A percentile compares a stretch with the other conserved stretches of the same genome.
phyloP scores from a whole-genome alignment of 2,329 filamentous ascomycete species.

The Diaporthe aspalathi region DNA sequence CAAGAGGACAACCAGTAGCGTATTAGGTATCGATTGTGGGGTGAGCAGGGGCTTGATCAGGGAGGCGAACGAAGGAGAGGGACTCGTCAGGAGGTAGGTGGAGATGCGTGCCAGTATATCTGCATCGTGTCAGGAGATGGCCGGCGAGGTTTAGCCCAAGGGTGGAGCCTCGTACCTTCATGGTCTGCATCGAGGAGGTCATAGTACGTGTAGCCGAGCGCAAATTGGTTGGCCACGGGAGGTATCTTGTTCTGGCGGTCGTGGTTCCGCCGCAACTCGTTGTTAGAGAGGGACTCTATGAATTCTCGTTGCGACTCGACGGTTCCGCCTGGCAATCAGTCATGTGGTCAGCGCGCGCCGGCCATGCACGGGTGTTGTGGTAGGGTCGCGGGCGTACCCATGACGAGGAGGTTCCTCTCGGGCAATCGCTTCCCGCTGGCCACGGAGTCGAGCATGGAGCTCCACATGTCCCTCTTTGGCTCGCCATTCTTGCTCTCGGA shows the following conservation, averaged over 20 bases:
- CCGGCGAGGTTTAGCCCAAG: neutral
- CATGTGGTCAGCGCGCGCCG: conserved; percentile 14
- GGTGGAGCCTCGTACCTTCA: conserved; percentile 76
- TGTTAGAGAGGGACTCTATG: conserved; percentile 71
- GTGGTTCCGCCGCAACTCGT: conserved; percentile 63
- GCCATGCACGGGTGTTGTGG: conserved; percentile 4
- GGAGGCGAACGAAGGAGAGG: conserved; percentile 83
- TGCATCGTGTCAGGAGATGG: conserved; percentile 50
- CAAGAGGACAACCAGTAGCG: conserved; percentile 88
- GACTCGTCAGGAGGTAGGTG: conserved; percentile 87
- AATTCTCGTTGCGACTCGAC: conserved; percentile 88
- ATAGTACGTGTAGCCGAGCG: conserved; percentile 93
- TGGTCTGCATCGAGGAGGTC: conserved; percentile 94
- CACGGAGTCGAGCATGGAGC: conserved; percentile 89
- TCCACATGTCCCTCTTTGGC: conserved; percentile 92
- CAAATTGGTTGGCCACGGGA: conserved; percentile 91
- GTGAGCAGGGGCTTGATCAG: conserved; percentile 88
- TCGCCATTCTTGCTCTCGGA: conserved; percentile 71
- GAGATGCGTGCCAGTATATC: conserved; percentile 92
- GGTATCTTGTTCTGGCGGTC: conserved; percentile 72
- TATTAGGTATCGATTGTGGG: conserved; percentile 84
- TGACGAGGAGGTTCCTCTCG: conserved; percentile 89
- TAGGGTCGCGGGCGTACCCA: conserved; percentile 67
- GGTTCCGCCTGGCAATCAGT: conserved; percentile 73
- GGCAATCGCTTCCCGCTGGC: conserved; percentile 90